Base-by-base conservation (phyloP, 768 basidiomycete genomes). In the Serendipita vermifera region DNA sequence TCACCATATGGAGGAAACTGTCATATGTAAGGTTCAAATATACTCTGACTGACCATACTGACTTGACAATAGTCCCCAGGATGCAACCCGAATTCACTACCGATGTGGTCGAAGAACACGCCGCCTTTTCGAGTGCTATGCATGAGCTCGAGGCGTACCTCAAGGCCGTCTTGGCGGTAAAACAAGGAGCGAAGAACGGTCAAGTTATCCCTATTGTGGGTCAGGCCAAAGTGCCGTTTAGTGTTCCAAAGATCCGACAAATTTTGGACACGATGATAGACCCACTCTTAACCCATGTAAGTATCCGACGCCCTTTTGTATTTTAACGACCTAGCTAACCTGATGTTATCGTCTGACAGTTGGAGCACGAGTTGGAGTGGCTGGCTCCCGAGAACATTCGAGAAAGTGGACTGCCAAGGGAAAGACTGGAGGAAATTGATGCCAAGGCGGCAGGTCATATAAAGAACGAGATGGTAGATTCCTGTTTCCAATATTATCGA, bases 311-410 rank as follows among this genome's bases (percentile, higher is more conserved):
- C n/a, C n/a, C n/a, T n/a, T n/a, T n/a, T n/a, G n/a, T n/a, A n/a
- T n/a, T n/a, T n/a, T n/a, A n/a, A n/a, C n/a, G n/a, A n/a, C n/a
- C n/a, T n/a, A n/a, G n/a, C n/a, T n/a, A n/a, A n/a, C n/a, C n/a
- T n/a, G n/a, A n/a, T n/a, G n/a, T n/a, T n/a, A n/a, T 38, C 36
- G 36, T 11, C 11, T 38, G n/a, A 11, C n/a, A 51, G 46, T 29
- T 51, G 24, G 20, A 51, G 29, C 46, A 51, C n/a, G 46, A 51
- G 22, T 26, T 51, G 9, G 46, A 29, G 20, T 51, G 46, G 46
- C 46, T 51, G 20, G 22, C 24, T 31, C 46, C 46, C 27, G 46
- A 51, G 29, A 51, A 7, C 9, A 20, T 51, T 51, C 46, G 46
- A 7, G 46, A 20, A 7, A 22, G 46, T 26, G 46, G 46, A 7